Base-by-base conservation (phyloP, 768 basidiomycete genomes). In the Suillus occidentalis region DNA sequence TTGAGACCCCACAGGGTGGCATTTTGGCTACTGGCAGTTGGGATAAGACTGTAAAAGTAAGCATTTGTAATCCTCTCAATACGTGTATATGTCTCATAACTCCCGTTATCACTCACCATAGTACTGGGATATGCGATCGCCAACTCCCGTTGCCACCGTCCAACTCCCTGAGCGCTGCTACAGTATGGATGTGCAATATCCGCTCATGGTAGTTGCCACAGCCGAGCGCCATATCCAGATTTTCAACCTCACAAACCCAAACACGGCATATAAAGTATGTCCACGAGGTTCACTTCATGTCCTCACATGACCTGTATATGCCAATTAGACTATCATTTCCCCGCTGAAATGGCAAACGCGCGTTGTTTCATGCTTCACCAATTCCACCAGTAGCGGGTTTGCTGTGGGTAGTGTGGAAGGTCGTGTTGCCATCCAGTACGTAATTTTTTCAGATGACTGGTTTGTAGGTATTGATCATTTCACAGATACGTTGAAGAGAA, bases 41-140 rank as follows among this genome's bases (percentile, higher is more conserved):
- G 97, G 97, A 99, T 77, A 97, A 97, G 79, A 97, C 94, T 2
- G 78, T 99, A 73, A 97, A 95, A 84, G 96, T 95, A 68, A 3
- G 66, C 68, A 31, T 66, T 1, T 56, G 59, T 39, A 39, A 60
- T n/a, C 31, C 40, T 47, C 56, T 34, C 37, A 49, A 55, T 53
- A 43, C 36, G 25, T 37, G 63, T n/a, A 59, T 40, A 16, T 58
- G 22, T 18, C 25, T 59, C 40, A 39, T 31, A 42, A 37, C 25
- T 14, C 9, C 42, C 16, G 34, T 22, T 50, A 31, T 16, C 31
- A 37, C 47, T 70, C 6, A 13, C 31, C 53, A n/a, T 55, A 97
- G 94, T 98, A 97, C 72, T 99, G 96, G 96, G 94, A 97, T 77
- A 76, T 95, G 66, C 87, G 94, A 39, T 82, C 86, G 2, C 77